Evolutionary conservation across 257 asterid genomes (phyloP), one percentile per base, ranked within the genome.

Genomic region (Paulownia fortunei): DNA sequence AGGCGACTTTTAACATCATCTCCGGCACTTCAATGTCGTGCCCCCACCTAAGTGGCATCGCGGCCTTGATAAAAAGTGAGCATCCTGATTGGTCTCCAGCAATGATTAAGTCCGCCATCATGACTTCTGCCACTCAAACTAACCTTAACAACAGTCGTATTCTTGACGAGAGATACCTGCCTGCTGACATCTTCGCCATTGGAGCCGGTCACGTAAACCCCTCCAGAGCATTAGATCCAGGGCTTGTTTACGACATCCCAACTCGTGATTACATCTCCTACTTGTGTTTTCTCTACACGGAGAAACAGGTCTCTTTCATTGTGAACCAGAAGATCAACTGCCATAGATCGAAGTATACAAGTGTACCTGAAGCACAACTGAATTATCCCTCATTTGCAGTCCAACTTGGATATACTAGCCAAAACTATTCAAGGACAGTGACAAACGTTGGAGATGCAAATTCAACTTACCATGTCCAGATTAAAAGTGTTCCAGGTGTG

Each of bases 61-160:
- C 51, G 0, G 82, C 83, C 7, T 21, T 87, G 44, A n/a, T 87
- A 5, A 87, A 81, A 76, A 73, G 59, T 10, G 51, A 27, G 8
- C 82, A 78, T 37, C 87, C 87, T 8, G 81, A 78, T 1, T 87
- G 90, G 88, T 77, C 86, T 0, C 87, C 87, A 0, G 87, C 88
- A 0, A 77, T 78, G 52, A 82, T 82, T 15, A 82, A 80, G 68
- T 84, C 87, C 4, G 83, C 87, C 7, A 72, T 84, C 52, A 82
- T 87, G 84, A 84, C 86, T 9, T 61, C 83, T 0, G 84, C 87
- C 0, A 56, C 72, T 8, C 77, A 70, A 21, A 9, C 8, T 6
- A 78, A 78, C 59, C 76, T 60, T 16, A 54, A 41, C 2, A 19
- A 26, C 9, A n/a, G 10, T 1, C 79, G 49, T 5, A 87, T 80